phyloP scores from a whole-genome alignment of 148 eudicot species.

The Rhododendron henanense region DNA sequence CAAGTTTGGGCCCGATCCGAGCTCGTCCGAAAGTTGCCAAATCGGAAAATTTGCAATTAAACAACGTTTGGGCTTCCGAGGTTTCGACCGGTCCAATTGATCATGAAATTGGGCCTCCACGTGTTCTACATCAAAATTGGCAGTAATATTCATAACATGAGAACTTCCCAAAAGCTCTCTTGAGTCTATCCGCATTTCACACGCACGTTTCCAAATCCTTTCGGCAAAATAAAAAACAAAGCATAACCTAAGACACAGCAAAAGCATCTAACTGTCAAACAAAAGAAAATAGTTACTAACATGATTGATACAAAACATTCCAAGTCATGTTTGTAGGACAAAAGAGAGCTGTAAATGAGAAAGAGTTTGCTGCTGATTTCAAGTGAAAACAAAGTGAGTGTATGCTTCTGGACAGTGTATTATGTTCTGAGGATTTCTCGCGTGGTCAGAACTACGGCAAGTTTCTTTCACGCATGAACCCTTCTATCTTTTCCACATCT shows the following conservation, averaged over 20 bases:
- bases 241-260: background rate
- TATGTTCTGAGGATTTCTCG: background rate
- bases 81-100: too few species aligned
- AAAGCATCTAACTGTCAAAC: background rate
- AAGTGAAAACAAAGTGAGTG: background rate
- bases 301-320: background rate
- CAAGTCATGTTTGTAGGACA: background rate
- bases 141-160: background rate
- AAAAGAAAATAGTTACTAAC: background rate
- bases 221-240: background rate
- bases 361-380: background rate
- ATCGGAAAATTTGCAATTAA: too few species aligned
- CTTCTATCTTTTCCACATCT: conserved; percentile 2
- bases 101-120: too few species aligned
- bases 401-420: background rate
- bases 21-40: too few species aligned
- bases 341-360: background rate
- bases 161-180: background rate
- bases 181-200: background rate
- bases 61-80: too few species aligned
- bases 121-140: background rate
- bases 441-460: background rate
- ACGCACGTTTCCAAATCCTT: background rate
- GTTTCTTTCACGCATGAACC: background rate
- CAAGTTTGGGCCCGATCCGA: too few species aligned